phyloP scores from a whole-genome alignment of 2,329 filamentous ascomycete genomes.

The Pezicula neosporulosa region DNA sequence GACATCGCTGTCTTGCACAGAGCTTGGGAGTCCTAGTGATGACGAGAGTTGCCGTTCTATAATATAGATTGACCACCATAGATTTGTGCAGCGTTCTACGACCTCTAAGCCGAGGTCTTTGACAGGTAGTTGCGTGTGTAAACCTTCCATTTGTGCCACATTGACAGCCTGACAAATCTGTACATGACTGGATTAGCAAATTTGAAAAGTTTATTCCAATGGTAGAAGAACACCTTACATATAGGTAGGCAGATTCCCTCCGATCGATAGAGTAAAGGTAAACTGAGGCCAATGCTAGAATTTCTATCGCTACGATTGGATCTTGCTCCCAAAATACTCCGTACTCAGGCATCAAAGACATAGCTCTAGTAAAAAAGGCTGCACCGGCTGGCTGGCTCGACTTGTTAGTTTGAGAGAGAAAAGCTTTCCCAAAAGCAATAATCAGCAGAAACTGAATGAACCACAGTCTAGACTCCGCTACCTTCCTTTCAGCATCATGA shows the following conservation, averaged over 20 bases:
- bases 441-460: constrained; percentile 23
- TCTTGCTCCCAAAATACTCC: constrained; percentile 31
- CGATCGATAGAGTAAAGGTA: constrained; percentile 36
- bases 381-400: constrained; percentile 21
- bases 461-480: constrained; percentile 21
- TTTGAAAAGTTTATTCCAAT: background rate
- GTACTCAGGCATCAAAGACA: constrained; percentile 34
- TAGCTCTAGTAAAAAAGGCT: constrained; percentile 30
- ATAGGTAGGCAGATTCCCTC: constrained; percentile 30
- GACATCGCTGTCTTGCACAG: constrained; percentile 34
- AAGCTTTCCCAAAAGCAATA: constrained; percentile 23
- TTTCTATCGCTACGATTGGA: constrained; percentile 34
- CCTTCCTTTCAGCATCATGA: constrained; percentile 15
- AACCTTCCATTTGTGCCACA: constrained; percentile 36
- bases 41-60: constrained; percentile 37
- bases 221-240: constrained; percentile 18
- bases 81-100: constrained; percentile 29
- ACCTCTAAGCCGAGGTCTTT: constrained; percentile 29
- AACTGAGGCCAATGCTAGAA: constrained; percentile 31
- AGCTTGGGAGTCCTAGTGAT: constrained; percentile 34
- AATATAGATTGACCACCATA: constrained; percentile 39
- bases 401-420: constrained; percentile 15
- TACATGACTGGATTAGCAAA: background rate
- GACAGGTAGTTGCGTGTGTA: constrained; percentile 37
- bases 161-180: constrained; percentile 37